Percentiles rank a stretch among this genome's conserved stretches.
These are phyloP conservation scores for Chenopodium suecicum DNA, from an alignment of 148 eudicot genomes.

Conservation along the genomic window DNA sequence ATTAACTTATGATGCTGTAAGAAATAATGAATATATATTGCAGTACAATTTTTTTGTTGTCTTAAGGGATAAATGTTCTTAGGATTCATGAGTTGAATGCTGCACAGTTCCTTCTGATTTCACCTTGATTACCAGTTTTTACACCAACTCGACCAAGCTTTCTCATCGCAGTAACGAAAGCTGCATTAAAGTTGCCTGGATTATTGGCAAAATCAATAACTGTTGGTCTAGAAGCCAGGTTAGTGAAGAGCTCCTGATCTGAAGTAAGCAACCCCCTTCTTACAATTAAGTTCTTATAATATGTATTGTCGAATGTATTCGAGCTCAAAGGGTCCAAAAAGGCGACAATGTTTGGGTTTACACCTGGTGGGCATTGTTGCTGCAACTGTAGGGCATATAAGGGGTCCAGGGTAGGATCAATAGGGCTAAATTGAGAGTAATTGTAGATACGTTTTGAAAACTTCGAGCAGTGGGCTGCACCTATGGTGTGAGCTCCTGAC, in stretches of 20 bases:
- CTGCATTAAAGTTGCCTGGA: conserved; percentile 37
- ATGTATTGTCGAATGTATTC: conserved; percentile 48
- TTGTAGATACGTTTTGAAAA: conserved; percentile 47
- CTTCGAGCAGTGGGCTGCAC: conserved; percentile 59
- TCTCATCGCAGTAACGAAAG: conserved; percentile 53
- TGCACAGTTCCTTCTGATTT: conserved; percentile 65
- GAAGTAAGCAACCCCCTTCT: conserved; percentile 67
- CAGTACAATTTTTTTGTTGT: background rate
- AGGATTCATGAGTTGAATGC: conserved; percentile 45
- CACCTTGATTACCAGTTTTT: conserved; percentile 71
- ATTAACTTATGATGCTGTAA: background rate
- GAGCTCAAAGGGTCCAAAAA: conserved; percentile 55
- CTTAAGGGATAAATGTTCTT: background rate
- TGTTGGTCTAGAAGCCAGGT: conserved; percentile 36
- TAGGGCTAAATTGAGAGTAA: conserved; percentile 41
- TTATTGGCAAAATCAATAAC: conserved; percentile 51
- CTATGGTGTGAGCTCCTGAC: conserved; percentile 63
- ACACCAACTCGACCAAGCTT: conserved; percentile 67
- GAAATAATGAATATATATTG: background rate
- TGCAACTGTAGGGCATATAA: conserved; percentile 47
- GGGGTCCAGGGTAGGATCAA: conserved; percentile 57
- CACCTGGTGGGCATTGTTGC: conserved; percentile 45
- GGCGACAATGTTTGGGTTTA: conserved; percentile 39
- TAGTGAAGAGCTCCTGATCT: conserved; percentile 52
- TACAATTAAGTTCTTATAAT: conserved; percentile 56